Evolutionary conservation across 495 filamentous ascomycete genomes (phyloP), one percentile per base, ranked within the genome.

Genomic region (Friedmanniomyces endolithicus): DNA sequence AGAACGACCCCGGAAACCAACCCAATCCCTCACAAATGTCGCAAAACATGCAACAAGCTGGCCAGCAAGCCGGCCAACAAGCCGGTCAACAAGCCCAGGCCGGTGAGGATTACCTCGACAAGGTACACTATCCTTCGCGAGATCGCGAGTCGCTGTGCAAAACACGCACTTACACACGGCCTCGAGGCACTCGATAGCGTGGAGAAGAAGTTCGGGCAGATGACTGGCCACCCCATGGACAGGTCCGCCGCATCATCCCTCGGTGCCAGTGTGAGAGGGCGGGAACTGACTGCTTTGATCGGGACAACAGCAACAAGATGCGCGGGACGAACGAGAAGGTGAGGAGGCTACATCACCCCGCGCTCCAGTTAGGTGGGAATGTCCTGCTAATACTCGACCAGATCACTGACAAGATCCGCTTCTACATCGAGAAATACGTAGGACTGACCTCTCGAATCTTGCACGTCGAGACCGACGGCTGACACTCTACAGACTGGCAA

Each of bases 341-440:
- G 19, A 27, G n/a, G n/a, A n/a, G 20, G 7, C 11, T 8, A 29
- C 7, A 14, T 16, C 45, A 6, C 20, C 2, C 16, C 48, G 11
- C n/a, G n/a, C 23, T 17, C 12, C 16, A 47, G 23, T 3, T n/a
- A n/a, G n/a, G 3, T 47, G 11, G 4, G 22, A 23, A 17, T 25
- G n/a, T 12, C 20, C 11, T 29, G 22, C 19, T 39, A 35, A 56
- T 11, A 56, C 24, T 25, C 12, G 27, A 9, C 27, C 12, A 52
- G 46, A 47, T 47, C 29, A 61, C 59, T 6, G 59, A 58, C 50
- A 59, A 62, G 50, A 20, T 48, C 6, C 50, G 56, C 1, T 24
- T 31, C 25, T 14, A 54, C 27, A 50, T 62, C 35, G 50, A 59
- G 56, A 55, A 59, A 35, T n/a, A n/a, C n/a, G n/a, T n/a, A n/a